Percentiles rank a stretch among this genome's conserved stretches.
Evolutionary conservation across 2,329 filamentous ascomycete genomes (phyloP).

Genomic region (Pleurostoma richardsiae): DNA sequence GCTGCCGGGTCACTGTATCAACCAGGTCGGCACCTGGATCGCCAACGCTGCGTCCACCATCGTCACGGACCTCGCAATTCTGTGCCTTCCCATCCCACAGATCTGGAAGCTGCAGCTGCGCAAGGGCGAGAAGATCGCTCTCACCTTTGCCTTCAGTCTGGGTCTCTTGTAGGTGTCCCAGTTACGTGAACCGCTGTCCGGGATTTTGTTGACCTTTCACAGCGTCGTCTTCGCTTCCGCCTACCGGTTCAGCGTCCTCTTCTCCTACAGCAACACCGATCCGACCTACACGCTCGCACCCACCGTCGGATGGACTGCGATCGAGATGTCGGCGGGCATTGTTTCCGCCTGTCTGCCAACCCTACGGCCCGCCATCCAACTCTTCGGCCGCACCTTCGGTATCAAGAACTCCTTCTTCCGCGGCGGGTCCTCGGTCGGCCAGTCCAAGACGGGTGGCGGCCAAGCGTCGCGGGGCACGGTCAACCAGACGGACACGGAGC

Average conservation of each 20-base stretch:
- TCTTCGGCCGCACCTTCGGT: conserved; percentile 30
- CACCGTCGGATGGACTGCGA: conserved; percentile 40
- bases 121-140: conserved; percentile 33
- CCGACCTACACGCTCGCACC: conserved; percentile 41
- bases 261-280: conserved; percentile 32
- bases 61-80: conserved; percentile 37
- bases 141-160: conserved; percentile 37
- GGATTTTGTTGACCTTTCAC: not conserved
- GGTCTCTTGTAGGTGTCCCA: conserved; percentile 33
- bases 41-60: conserved; percentile 42
- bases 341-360: conserved; percentile 49
- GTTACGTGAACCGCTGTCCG: too few species aligned
- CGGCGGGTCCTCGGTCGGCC: not conserved
- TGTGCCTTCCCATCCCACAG: conserved; percentile 36
- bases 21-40: conserved; percentile 45
- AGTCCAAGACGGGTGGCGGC: not conserved
- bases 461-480: not conserved
- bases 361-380: conserved; percentile 36
- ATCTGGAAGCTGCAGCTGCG: conserved; percentile 39
- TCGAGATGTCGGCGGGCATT: conserved; percentile 45
- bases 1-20: conserved; percentile 39
- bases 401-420: conserved; percentile 31
- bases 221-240: conserved; percentile 42
- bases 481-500: conserved; percentile 2
- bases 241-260: conserved; percentile 41